A percentile compares a stretch with the other conserved stretches of the same genome.
Evolutionary conservation across 495 filamentous ascomycete genomes (phyloP).

Genomic region (Tuber calosporum): DNA sequence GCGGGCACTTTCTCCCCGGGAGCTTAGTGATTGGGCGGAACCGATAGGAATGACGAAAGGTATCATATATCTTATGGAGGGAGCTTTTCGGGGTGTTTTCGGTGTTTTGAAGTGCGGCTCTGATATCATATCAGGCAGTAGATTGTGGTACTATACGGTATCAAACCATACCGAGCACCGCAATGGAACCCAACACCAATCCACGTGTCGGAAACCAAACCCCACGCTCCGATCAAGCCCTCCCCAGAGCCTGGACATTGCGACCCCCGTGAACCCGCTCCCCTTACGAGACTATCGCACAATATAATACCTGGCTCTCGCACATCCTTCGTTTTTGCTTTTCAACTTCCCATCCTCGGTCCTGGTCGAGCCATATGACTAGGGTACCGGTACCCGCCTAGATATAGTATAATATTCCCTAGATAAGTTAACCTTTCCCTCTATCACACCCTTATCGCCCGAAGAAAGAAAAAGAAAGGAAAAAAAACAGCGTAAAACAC

Average conservation of each 20-base stretch:
- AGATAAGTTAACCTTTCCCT: not conserved
- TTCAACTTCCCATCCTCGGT: not conserved
- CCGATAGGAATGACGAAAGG: not conserved
- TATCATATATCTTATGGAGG: not conserved
- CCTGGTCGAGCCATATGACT: not conserved
- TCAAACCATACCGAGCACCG: not conserved
- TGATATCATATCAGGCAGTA: too few species aligned
- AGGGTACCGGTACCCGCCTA: not conserved
- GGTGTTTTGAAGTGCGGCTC: not conserved
- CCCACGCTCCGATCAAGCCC: not conserved
- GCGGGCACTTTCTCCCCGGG: not conserved
- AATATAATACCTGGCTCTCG: not conserved
- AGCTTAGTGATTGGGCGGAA: not conserved
- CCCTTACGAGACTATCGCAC: not conserved
- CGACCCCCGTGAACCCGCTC: not conserved
- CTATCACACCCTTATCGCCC: not conserved
- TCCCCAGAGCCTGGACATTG: not conserved
- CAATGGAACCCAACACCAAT: not conserved
- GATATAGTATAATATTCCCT: not conserved
- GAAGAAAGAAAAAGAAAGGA: not conserved
- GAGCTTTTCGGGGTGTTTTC: not conserved
- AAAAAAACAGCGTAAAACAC: not conserved
- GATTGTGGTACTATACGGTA: not conserved
- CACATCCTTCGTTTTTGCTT: not conserved
- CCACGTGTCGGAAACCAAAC: not conserved